phyloP scores from a whole-genome alignment of 2,329 filamentous ascomycete species.

The Verticillium nubilum region DNA sequence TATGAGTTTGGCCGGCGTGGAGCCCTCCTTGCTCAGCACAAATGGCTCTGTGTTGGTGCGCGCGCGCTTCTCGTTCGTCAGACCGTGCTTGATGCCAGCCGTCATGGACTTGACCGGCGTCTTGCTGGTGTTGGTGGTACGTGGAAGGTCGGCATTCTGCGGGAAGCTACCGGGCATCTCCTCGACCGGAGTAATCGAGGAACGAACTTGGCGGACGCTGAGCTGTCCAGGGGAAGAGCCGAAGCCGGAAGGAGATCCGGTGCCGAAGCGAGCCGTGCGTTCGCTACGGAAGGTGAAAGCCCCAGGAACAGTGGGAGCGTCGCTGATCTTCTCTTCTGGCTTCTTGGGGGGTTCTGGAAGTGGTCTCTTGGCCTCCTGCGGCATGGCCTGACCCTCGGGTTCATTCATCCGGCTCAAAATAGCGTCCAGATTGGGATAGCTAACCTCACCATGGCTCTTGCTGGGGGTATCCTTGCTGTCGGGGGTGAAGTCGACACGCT shows the following conservation, averaged over 20 bases:
- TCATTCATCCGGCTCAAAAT: slow-evolving; percentile 14
- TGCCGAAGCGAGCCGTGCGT: slow-evolving; percentile 55
- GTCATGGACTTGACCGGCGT: slow-evolving; percentile 29
- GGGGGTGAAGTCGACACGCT: slow-evolving; percentile 77
- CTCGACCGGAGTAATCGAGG: slow-evolving; percentile 37
- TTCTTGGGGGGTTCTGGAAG: slow-evolving; percentile 8
- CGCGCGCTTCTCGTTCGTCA: slow-evolving; percentile 59
- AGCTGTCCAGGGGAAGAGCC: slow-evolving; percentile 25
- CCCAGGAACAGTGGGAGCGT: slow-evolving; percentile 41
- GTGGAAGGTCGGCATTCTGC: neutral
- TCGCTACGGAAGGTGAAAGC: slow-evolving; percentile 63
- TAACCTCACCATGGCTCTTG: slow-evolving; percentile 25
- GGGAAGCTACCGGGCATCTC: slow-evolving; percentile 55
- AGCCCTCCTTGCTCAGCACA: slow-evolving; percentile 51
- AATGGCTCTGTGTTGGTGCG: slow-evolving; percentile 6
- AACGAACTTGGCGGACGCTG: slow-evolving; percentile 55
- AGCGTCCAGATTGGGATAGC: slow-evolving; percentile 25
- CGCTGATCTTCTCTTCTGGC: slow-evolving; percentile 14
- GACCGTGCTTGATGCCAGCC: slow-evolving; percentile 51
- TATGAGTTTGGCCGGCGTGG: slow-evolving; percentile 30
- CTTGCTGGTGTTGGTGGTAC: slow-evolving; percentile 1
- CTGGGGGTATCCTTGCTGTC: slow-evolving; percentile 48
- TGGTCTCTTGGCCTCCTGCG: slow-evolving; percentile 2
- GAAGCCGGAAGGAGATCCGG: slow-evolving; percentile 45
- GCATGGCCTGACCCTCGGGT: neutral